These are phyloP conservation scores for Phialemoniopsis sp. DNA, from an alignment of 2,329 filamentous ascomycete species.

Conservation along the genomic window DNA sequence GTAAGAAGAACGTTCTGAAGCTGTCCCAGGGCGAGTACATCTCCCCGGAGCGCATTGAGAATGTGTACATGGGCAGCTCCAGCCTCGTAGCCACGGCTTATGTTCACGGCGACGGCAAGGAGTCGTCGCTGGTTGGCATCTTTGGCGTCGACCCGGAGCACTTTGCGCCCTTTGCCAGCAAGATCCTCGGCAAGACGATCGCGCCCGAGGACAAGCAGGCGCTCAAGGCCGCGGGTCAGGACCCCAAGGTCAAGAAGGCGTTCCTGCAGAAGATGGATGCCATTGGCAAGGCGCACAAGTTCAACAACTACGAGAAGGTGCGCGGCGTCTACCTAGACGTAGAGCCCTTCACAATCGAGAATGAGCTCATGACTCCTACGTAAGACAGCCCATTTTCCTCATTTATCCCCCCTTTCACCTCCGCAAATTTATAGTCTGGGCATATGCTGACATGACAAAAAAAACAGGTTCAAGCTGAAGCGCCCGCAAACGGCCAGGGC, in stretches of 20 bases:
- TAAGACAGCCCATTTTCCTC: conserved; percentile 39
- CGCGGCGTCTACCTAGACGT: conserved; percentile 69
- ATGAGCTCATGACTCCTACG: conserved; percentile 85
- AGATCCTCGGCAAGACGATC: conserved; percentile 67
- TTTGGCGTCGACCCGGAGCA: conserved; percentile 83
- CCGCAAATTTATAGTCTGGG: not conserved
- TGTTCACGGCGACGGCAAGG: conserved; percentile 83
- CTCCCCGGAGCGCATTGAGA: conserved; percentile 94
- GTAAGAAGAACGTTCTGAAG: conserved; percentile 99
- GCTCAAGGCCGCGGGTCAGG: conserved; percentile 61
- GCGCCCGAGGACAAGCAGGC: conserved; percentile 59
- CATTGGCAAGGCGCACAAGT: conserved; percentile 78
- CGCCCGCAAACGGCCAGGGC: conserved; percentile 50
- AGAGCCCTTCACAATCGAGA: conserved; percentile 91
- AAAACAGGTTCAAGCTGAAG: conserved; percentile 54
- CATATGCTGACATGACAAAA: not conserved
- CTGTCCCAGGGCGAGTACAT: conserved; percentile 97
- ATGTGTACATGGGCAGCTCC: conserved; percentile 81
- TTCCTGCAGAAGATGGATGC: conserved; percentile 75
- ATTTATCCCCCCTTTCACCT: conserved; percentile 16
- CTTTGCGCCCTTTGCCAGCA: conserved; percentile 78
- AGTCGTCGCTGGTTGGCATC: conserved; percentile 78
- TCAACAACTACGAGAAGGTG: conserved; percentile 87
- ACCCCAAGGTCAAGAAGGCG: conserved; percentile 68
- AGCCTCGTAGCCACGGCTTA: conserved; percentile 76